Percentiles rank a stretch among this genome's conserved stretches.
These are phyloP conservation scores for Boletus rufocinnamomeus DNA, from an alignment of 768 basidiomycete genomes.

Conservation along the genomic window DNA sequence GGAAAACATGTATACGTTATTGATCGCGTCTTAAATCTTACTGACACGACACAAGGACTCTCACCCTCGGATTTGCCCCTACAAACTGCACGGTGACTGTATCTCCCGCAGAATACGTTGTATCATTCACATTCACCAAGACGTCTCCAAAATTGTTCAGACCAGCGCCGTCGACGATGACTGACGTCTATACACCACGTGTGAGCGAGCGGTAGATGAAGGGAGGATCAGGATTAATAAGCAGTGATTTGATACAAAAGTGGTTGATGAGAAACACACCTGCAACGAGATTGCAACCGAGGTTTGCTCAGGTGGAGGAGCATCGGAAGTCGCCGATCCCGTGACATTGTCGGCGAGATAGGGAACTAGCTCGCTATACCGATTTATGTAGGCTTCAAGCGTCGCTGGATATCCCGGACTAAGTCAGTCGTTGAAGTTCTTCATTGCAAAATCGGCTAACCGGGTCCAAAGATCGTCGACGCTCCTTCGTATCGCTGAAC, in stretches of 20 bases:
- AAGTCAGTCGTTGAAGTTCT: background rate
- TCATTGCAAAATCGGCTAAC: constrained; percentile 42
- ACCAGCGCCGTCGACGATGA: constrained; percentile 59
- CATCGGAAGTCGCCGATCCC: constrained; percentile 58
- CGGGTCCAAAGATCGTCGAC: constrained; percentile 73
- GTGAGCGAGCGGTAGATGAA: background rate
- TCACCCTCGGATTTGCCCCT: constrained; percentile 76
- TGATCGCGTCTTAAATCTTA: background rate
- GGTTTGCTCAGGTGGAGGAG: constrained; percentile 64
- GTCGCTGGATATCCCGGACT: constrained; percentile 46
- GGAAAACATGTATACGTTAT: background rate
- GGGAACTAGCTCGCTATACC: constrained; percentile 65
- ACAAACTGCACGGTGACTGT: constrained; percentile 66
- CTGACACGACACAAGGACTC: constrained; percentile 19
- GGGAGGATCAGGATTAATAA: background rate
- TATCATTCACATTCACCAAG: constrained; percentile 50
- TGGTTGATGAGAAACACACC: constrained; percentile 34
- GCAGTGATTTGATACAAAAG: background rate
- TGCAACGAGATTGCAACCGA: constrained; percentile 68
- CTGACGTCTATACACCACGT: constrained; percentile 46
- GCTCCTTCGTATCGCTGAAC: constrained; percentile 82
- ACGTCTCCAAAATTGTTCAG: constrained; percentile 65
- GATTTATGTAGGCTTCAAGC: constrained; percentile 79
- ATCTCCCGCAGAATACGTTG: constrained; percentile 56
- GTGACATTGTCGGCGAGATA: constrained; percentile 53